These are phyloP conservation scores for Saccharomycopsis guyanensis DNA, from an alignment of 805 yeast species.

Conservation along the genomic window DNA sequence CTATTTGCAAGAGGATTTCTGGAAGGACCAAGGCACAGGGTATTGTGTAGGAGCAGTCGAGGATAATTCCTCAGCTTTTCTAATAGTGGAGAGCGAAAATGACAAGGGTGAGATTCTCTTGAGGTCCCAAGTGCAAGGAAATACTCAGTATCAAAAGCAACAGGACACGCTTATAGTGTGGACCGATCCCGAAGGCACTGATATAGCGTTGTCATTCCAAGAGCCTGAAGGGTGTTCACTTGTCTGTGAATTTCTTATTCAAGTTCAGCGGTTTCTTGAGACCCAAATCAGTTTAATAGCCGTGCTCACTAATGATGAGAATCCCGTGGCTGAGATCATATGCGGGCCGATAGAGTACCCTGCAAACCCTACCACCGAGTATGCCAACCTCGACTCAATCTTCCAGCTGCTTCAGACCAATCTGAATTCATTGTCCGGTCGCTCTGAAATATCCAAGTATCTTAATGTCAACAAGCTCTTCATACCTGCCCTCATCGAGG, in stretches of 20 bases:
- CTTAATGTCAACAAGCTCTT: constrained; percentile 44
- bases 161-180: constrained; percentile 92
- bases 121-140: constrained; percentile 60
- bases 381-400: constrained; percentile 40
- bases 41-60: constrained; percentile 66
- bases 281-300: constrained; percentile 67
- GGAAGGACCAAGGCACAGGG: constrained; percentile 94
- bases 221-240: constrained; percentile 85
- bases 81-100: constrained; percentile 67
- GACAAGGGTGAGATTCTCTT: constrained; percentile 52
- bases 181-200: constrained; percentile 65
- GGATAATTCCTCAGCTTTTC: constrained; percentile 38
- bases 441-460: constrained; percentile 50
- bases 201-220: constrained; percentile 86
- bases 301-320: constrained; percentile 40
- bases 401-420: constrained; percentile 53
- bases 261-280: constrained; percentile 53
- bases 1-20: constrained; percentile 59
- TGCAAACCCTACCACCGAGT: constrained; percentile 39
- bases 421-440: constrained; percentile 53
- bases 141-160: constrained; percentile 82
- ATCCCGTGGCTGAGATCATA: constrained; percentile 43
- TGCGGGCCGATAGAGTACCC: constrained; percentile 79
- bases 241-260: constrained; percentile 71
- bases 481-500: constrained; percentile 40